Conservation (phyloP, 2,329 filamentous ascomycete species). For the Pseudogymnoascus sp. region DNA sequence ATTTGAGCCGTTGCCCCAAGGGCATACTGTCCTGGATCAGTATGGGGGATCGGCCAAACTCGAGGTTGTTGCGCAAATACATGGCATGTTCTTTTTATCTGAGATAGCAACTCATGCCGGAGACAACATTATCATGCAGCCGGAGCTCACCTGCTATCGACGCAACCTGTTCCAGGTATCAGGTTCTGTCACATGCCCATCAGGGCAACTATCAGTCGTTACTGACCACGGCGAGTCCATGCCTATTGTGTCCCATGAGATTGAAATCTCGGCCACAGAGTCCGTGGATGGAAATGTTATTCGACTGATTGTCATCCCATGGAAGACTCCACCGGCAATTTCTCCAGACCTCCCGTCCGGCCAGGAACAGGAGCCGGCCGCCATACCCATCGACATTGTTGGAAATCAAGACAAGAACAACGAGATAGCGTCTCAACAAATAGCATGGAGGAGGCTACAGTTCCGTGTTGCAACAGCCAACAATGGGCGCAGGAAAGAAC, state of each 20-base stretch:
- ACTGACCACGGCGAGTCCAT: conserved; percentile 79
- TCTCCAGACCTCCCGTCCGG: conserved; percentile 57
- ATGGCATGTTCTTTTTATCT: conserved; percentile 84
- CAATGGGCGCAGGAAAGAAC: conserved; percentile 86
- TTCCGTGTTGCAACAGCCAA: conserved; percentile 94
- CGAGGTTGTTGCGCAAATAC: conserved; percentile 59
- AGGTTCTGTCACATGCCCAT: conserved; percentile 73
- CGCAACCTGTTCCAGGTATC: conserved; percentile 95
- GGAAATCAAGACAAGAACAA: conserved; percentile 35
- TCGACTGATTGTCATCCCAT: conserved; percentile 91
- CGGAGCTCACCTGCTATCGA: conserved; percentile 89
- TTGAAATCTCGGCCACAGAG: conserved; percentile 85
- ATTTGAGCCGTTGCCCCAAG: conserved; percentile 29
- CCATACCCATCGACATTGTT: conserved; percentile 61
- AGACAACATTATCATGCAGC: conserved; percentile 53
- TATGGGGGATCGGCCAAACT: conserved; percentile 41
- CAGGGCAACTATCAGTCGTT: conserved; percentile 70
- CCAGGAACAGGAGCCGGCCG: conserved; percentile 75
- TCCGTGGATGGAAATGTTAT: conserved; percentile 89
- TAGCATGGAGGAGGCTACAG: conserved; percentile 88
- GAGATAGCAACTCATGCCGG: conserved; percentile 43
- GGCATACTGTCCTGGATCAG: conserved; percentile 42
- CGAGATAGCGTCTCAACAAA: conserved; percentile 83
- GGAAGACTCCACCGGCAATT: conserved; percentile 88
- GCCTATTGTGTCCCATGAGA: conserved; percentile 73